Evolutionary conservation across 495 filamentous ascomycete genomes (phyloP).

Genomic region (Hyaloscypha finlandica): DNA sequence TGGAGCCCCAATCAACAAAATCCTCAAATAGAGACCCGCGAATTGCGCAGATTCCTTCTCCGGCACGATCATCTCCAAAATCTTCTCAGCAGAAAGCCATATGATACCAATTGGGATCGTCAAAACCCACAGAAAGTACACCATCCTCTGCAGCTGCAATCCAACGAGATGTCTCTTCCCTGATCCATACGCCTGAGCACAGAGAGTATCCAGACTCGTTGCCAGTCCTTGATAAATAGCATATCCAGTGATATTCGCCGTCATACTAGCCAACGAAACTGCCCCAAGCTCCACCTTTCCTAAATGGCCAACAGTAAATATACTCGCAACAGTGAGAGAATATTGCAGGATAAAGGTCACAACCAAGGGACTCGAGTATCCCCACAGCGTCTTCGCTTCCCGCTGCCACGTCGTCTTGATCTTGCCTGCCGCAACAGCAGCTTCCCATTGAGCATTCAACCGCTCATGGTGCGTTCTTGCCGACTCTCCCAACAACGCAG

Average conservation of each 20-base stretch:
- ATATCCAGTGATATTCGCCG: constrained; percentile 72
- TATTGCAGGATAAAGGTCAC: constrained; percentile 76
- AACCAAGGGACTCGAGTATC: constrained; percentile 61
- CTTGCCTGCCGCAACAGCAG: constrained; percentile 68
- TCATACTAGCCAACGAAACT: constrained; percentile 70
- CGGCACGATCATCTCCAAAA: constrained; percentile 61
- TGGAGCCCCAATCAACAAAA: constrained; percentile 65
- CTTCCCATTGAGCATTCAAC: constrained; percentile 70
- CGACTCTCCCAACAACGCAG: constrained; percentile 36
- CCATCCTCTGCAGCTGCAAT: constrained; percentile 71
- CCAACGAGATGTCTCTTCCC: constrained; percentile 70
- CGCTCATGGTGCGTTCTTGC: constrained; percentile 36
- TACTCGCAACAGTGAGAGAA: constrained; percentile 65
- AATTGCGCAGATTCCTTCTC: constrained; percentile 61
- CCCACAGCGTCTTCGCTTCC: constrained; percentile 68
- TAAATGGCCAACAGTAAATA: constrained; percentile 67
- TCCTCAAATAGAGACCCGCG: constrained; percentile 66
- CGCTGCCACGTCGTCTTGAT: constrained; percentile 85
- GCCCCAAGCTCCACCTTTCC: constrained; percentile 65
- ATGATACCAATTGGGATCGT: constrained; percentile 62
- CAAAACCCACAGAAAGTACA: constrained; percentile 62
- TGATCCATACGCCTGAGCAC: constrained; percentile 73
- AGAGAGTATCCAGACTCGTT: constrained; percentile 71
- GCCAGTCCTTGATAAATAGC: constrained; percentile 70
- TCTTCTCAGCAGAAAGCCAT: constrained; percentile 58